A percentile compares a stretch with the other conserved stretches of the same genome.
Evolutionary conservation across 805 yeast species (phyloP).

Genomic region (Wickerhamomyces bovis): DNA sequence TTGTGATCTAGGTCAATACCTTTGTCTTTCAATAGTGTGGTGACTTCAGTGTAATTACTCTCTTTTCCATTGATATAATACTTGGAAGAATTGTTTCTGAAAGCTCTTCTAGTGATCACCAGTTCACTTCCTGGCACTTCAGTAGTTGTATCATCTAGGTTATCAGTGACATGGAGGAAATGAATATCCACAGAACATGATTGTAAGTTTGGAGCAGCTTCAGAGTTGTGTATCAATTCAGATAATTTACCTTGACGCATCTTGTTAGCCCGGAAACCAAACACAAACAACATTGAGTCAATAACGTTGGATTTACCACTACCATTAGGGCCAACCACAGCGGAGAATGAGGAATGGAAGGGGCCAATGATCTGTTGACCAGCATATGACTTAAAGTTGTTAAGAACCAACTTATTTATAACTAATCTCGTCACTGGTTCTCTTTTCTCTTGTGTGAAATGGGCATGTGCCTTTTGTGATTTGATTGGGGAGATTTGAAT

Average conservation of each 20-base stretch:
- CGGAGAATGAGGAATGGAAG: constrained; percentile 86
- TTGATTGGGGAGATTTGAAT: constrained; percentile 36
- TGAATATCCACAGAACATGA: constrained; percentile 90
- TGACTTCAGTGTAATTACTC: constrained; percentile 75
- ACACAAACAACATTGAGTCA: constrained; percentile 92
- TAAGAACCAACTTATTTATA: constrained; percentile 64
- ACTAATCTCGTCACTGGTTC: constrained; percentile 56
- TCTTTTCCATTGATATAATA: constrained; percentile 68
- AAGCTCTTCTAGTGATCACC: constrained; percentile 76
- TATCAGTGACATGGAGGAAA: constrained; percentile 72
- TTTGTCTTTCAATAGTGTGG: constrained; percentile 61
- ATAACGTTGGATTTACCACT: constrained; percentile 97
- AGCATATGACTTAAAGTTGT: constrained; percentile 92
- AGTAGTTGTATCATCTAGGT: constrained; percentile 37
- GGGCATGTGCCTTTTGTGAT: constrained; percentile 27
- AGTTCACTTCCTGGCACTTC: constrained; percentile 47
- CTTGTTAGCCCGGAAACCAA: constrained; percentile 93
- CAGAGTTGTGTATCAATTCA: constrained; percentile 89
- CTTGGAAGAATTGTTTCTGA: constrained; percentile 66
- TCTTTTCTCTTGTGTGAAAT: constrained; percentile 20
- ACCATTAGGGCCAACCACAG: constrained; percentile 98
- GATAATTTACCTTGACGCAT: constrained; percentile 95
- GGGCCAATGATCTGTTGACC: constrained; percentile 94
- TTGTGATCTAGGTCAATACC: constrained; percentile 96
- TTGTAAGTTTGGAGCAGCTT: constrained; percentile 53